phyloP scores from a whole-genome alignment of 208 protist species.

The Naegleria gruberi region DNA sequence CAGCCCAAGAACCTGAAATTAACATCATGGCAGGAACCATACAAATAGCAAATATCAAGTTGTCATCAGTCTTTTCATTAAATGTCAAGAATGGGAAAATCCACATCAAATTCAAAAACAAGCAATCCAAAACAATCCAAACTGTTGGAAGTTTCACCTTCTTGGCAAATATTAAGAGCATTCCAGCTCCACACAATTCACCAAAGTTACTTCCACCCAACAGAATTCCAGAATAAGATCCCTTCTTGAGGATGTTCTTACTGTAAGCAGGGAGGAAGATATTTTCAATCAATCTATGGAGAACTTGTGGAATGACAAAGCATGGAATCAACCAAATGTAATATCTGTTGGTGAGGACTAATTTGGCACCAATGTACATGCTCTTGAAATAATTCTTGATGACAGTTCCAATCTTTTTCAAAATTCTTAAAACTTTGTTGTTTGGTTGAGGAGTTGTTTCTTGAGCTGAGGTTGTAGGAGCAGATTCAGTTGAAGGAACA shows the following conservation, averaged over 20 bases:
- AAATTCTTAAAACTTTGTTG: neutral
- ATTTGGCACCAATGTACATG: neutral
- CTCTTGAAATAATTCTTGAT: neutral
- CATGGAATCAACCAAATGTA: neutral
- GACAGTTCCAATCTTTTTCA: neutral
- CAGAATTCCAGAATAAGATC: neutral
- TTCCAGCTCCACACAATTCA: neutral
- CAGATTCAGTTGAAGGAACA: neutral
- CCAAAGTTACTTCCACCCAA: neutral
- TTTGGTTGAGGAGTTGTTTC: neutral
- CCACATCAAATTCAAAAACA: neutral
- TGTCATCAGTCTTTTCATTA: neutral
- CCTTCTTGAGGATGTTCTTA: neutral
- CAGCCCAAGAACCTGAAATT: neutral
- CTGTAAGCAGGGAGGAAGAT: neutral
- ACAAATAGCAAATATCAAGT: neutral
- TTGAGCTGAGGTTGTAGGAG: neutral
- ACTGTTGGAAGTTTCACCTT: neutral
- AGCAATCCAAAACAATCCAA: neutral
- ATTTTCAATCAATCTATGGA: neutral
- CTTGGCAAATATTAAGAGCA: neutral
- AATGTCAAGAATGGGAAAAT: neutral
- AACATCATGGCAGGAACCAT: neutral
- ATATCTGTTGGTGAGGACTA: neutral
- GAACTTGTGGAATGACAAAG: neutral